Evolutionary conservation across 768 basidiomycete genomes (phyloP).

Genomic region (Russula foetens): DNA sequence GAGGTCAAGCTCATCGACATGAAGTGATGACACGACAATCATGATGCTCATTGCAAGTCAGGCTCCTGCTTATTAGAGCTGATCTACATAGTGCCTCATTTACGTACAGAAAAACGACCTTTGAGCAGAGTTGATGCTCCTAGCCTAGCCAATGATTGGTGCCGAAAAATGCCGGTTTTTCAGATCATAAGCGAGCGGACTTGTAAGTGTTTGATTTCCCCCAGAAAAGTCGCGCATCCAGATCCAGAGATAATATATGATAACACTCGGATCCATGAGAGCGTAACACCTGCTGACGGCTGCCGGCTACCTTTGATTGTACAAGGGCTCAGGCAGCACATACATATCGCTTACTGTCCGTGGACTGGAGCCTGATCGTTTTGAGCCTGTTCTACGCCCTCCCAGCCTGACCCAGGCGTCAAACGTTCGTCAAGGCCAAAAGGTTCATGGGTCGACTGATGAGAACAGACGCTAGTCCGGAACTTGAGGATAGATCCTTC

Average conservation of each 20-base stretch:
- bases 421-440: too few species aligned
- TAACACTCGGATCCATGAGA: not conserved
- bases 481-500: not conserved
- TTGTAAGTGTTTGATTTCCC: not conserved
- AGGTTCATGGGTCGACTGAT: too few species aligned
- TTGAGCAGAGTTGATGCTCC: conserved; percentile 2
- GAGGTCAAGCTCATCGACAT: conserved; percentile 68
- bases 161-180: conserved; percentile 1
- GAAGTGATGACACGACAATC: conserved; percentile 36
- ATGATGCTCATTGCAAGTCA: conserved; percentile 1
- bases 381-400: not conserved
- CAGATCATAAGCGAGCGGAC: not conserved
- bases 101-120: conserved; percentile 22
- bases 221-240: not conserved
- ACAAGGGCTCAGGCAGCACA: too few species aligned
- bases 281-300: not conserved
- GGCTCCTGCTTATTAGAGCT: not conserved
- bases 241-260: not conserved
- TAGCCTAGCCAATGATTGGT: not conserved
- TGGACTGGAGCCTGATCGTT: not conserved
- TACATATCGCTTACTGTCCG: too few species aligned
- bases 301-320: not conserved
- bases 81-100: conserved; percentile 5
- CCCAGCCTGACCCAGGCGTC: not conserved
- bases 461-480: not conserved